Percentiles rank a stretch among this genome's conserved stretches.
phyloP scores from a whole-genome alignment of 441 rosid species.

The Adansonia gregorii region DNA sequence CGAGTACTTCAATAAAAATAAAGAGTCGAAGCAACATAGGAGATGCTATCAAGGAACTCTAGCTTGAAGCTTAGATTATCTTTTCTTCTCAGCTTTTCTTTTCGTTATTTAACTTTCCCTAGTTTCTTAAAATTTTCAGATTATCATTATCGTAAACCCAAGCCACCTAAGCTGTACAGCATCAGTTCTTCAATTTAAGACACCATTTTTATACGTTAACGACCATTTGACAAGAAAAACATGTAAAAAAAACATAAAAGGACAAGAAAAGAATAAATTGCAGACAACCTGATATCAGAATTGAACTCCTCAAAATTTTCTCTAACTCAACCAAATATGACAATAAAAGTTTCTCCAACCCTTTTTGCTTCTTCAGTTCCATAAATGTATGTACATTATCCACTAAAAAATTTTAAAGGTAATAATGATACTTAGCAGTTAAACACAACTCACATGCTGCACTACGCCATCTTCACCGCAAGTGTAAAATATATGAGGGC shows the following conservation, averaged over 20 bases:
- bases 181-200: background rate
- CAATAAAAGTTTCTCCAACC: background rate
- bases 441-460: conserved; percentile 63
- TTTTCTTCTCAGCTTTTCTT: too few species aligned
- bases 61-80: too few species aligned
- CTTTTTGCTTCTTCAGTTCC: conserved; percentile 5
- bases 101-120: too few species aligned
- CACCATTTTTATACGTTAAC: background rate
- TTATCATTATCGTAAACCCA: too few species aligned
- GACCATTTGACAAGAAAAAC: conserved; percentile 1
- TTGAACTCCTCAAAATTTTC: background rate
- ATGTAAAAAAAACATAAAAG: background rate
- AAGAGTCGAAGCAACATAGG: too few species aligned
- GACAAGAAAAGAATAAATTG: conserved; percentile 2
- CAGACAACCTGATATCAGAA: background rate
- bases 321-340: background rate
- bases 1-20: too few species aligned
- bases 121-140: too few species aligned
- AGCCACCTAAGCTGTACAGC: too few species aligned
- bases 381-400: conserved; percentile 12
- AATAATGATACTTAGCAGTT: background rate
- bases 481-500: conserved; percentile 77
- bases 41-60: too few species aligned
- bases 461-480: conserved; percentile 96
- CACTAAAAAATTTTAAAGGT: conserved; percentile 17